These are phyloP conservation scores for Fusarium heterosporum DNA, from an alignment of 2,329 filamentous ascomycete species.

Conservation along the genomic window DNA sequence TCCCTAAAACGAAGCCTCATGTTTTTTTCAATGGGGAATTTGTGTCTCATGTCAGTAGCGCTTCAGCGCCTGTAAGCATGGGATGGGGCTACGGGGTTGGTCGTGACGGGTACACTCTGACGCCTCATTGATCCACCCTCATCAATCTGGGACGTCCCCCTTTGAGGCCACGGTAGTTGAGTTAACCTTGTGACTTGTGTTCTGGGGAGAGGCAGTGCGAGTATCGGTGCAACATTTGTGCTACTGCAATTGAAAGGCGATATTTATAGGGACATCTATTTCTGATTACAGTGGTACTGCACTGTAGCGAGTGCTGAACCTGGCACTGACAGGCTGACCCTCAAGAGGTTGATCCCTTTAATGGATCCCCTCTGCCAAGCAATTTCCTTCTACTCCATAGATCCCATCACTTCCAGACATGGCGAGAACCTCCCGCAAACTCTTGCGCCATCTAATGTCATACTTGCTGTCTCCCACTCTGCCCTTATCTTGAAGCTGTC, in stretches of 20 bases:
- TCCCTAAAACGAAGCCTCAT: slow-evolving; percentile 14
- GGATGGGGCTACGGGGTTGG: slow-evolving; percentile 12
- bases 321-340: background rate
- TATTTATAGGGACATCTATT: background rate
- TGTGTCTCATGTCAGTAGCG: slow-evolving; percentile 15
- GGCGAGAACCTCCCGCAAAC: background rate
- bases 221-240: background rate
- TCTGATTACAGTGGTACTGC: background rate
- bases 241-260: background rate
- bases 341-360: slow-evolving; percentile 14
- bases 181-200: background rate
- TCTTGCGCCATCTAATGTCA: background rate
- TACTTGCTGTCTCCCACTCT: background rate
- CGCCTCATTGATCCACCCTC: slow-evolving; percentile 28
- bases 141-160: slow-evolving; percentile 18
- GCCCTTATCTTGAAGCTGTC: background rate
- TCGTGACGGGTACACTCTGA: slow-evolving; percentile 18
- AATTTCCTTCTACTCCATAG: slow-evolving; percentile 15
- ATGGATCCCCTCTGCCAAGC: slow-evolving; percentile 20
- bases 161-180: slow-evolving; percentile 11
- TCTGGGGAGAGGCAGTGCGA: too few species aligned
- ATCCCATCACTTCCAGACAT: background rate
- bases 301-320: background rate
- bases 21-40: slow-evolving; percentile 5
- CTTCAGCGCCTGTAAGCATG: slow-evolving; percentile 13